phyloP scores from a whole-genome alignment of 345 rosid species.

The Physaria fendleri region DNA sequence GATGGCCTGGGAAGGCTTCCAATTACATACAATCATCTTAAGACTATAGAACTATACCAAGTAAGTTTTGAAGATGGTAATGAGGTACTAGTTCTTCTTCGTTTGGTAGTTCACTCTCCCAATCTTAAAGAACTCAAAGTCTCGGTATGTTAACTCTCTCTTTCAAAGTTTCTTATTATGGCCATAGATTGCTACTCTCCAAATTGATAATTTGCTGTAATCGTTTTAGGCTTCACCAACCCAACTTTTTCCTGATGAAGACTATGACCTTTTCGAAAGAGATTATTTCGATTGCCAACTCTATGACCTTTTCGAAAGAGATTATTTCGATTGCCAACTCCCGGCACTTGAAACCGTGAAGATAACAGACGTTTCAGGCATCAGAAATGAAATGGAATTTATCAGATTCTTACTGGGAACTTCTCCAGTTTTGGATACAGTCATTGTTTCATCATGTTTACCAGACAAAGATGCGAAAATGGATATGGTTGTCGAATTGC shows the following conservation, averaged over 20 bases:
- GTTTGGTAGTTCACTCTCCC: conserved; percentile 75
- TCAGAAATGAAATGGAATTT: conserved; percentile 75
- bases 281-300: conserved; percentile 47
- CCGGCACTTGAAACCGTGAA: conserved; percentile 51
- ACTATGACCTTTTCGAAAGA: conserved; percentile 52
- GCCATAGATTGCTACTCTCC: neutral
- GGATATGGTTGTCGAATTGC: conserved; percentile 61
- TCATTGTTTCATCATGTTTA: conserved; percentile 51
- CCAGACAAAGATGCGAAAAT: conserved; percentile 47
- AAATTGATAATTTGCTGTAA: neutral
- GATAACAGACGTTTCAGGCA: conserved; percentile 65
- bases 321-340: conserved; percentile 44
- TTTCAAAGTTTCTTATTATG: neutral
- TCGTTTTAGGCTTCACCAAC: conserved; percentile 51
- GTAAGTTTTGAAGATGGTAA: conserved; percentile 85
- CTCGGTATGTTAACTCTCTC: conserved; percentile 50
- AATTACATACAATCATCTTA: conserved; percentile 53
- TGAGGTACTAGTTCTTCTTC: conserved; percentile 75
- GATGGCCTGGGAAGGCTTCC: conserved; percentile 54
- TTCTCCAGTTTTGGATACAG: conserved; percentile 54
- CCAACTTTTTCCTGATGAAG: conserved; percentile 43
- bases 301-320: conserved; percentile 53
- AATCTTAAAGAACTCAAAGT: conserved; percentile 65
- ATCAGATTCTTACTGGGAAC: conserved; percentile 66
- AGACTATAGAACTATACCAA: conserved; percentile 62